Evolutionary conservation across 1,284 basidiomycete genomes (phyloP), one percentile per base, ranked within the genome.

Genomic region (Porodaedalea pini): DNA sequence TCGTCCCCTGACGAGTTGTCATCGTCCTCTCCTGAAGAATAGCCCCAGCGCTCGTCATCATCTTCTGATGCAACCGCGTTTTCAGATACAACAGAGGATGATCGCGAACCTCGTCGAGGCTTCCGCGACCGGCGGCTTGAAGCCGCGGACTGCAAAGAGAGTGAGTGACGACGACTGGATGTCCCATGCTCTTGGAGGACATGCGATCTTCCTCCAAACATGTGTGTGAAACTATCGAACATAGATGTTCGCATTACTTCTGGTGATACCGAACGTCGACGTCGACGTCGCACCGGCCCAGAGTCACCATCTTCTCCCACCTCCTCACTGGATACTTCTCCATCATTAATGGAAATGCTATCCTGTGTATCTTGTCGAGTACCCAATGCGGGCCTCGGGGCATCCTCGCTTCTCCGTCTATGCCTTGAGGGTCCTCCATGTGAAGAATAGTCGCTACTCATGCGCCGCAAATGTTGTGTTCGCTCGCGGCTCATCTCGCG

Each of bases 21-120:
- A 15, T 67, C 66, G 58, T 71, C 59, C 67, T 91, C 88, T 19
- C 81, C 87, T 4, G 88, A 90, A 17, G 84, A 82, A 67, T 90
- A 91, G 3, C 89, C 89, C 88, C 88, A 91, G 4, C 86, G 78
- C 60, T 90, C 88, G 32, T 73, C 78, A 45, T 80, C 81, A 23
- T 80, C 78, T 11, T 79, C 82, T 13, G 72, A 76, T 34, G 75
- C 80, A 15, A 79, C 63, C 10, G 77, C 82, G 66, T 84, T 71
- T 41, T 86, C 83, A 2, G 84, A 85, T 37, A 75, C 80, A 25
- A 72, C 76, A 36, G 82, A 79, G 19, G 85, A 86, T 23, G 59
- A 40, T 13, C 53, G 48, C 11, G 61, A 58, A 48, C 74, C 75
- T 48, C 77, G 74, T 57, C 78, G 79, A 6, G 51, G 53, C 34